phyloP scores from a whole-genome alignment of 345 rosid species.

The Toxicodendron radicans region DNA sequence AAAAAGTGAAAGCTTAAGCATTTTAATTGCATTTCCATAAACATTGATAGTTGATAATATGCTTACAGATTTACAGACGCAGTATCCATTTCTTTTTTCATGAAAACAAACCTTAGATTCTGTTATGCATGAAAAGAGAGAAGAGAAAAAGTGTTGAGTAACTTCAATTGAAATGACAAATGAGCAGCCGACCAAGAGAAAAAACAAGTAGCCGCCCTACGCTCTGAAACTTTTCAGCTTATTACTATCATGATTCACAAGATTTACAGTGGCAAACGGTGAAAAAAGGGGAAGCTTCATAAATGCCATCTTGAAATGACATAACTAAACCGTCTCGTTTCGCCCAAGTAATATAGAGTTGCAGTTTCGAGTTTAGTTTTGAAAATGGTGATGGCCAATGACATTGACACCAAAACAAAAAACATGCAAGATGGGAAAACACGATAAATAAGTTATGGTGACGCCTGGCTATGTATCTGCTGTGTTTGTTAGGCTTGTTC shows the following conservation, averaged over 20 bases:
- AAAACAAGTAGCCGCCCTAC: slow-evolving; percentile 15
- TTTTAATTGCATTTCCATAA: too few species aligned
- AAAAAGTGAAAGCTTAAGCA: not conserved
- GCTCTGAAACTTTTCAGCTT: not conserved
- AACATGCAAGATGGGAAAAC: too few species aligned
- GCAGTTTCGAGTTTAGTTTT: not conserved
- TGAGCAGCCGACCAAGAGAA: not conserved
- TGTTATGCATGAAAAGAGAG: too few species aligned
- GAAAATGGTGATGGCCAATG: not conserved
- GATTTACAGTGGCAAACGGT: not conserved
- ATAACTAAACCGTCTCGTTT: slow-evolving; percentile 11
- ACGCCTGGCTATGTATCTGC: not conserved
- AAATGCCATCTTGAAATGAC: slow-evolving; percentile 15
- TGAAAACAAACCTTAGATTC: too few species aligned
- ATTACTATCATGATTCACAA: too few species aligned
- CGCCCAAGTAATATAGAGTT: not conserved
- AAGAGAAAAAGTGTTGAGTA: not conserved
- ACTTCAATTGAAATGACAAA: not conserved
- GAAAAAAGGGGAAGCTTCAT: not conserved
- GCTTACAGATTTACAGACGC: too few species aligned
- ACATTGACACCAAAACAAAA: too few species aligned
- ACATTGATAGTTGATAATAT: too few species aligned
- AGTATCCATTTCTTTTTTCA: too few species aligned
- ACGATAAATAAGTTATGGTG: not conserved
- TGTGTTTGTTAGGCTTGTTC: not conserved